Conservation (phyloP, 75 land plant genomes). For the Ceratopteris richardii region DNA sequence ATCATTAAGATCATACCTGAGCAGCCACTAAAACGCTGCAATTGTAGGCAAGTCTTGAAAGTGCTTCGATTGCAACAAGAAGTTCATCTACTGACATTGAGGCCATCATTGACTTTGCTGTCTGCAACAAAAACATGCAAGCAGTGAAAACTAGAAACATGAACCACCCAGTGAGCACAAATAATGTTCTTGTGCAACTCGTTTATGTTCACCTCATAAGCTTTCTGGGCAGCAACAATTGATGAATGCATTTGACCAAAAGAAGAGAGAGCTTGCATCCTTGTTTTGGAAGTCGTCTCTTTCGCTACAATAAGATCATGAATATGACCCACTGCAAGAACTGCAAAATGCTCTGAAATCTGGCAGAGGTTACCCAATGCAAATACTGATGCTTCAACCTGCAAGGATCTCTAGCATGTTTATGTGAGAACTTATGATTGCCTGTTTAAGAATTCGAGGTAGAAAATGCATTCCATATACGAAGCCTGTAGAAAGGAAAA, state of each 20-base stretch:
- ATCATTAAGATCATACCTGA: too few relatives aligned
- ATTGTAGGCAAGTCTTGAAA: constrained; percentile 52
- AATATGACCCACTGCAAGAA: constrained; percentile 37
- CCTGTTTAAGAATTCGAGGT: neutral
- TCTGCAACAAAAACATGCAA: too few relatives aligned
- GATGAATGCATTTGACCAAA: constrained; percentile 48
- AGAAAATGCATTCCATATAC: too few relatives aligned
- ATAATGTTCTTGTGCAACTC: neutral
- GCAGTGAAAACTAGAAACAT: constrained; percentile 15
- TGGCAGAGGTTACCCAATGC: constrained; percentile 63
- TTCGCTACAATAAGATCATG: constrained; percentile 29
- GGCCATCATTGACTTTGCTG: constrained; percentile 37
- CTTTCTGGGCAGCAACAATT: constrained; percentile 26
- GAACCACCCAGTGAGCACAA: too few relatives aligned
- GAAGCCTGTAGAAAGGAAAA: neutral
- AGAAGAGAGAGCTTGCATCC: constrained; percentile 38
- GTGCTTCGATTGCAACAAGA: constrained; percentile 38
- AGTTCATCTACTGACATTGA: constrained; percentile 38
- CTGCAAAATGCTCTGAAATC: constrained; percentile 51
- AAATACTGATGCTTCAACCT: constrained; percentile 79
- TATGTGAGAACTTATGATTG: neutral
- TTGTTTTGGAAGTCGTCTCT: constrained; percentile 20
- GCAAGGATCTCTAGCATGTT: constrained; percentile 1
- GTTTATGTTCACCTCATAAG: constrained; percentile 43
- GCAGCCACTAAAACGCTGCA: constrained; percentile 26